phyloP scores from a whole-genome alignment of 208 protist species.

The Blechomonas ayalai region DNA sequence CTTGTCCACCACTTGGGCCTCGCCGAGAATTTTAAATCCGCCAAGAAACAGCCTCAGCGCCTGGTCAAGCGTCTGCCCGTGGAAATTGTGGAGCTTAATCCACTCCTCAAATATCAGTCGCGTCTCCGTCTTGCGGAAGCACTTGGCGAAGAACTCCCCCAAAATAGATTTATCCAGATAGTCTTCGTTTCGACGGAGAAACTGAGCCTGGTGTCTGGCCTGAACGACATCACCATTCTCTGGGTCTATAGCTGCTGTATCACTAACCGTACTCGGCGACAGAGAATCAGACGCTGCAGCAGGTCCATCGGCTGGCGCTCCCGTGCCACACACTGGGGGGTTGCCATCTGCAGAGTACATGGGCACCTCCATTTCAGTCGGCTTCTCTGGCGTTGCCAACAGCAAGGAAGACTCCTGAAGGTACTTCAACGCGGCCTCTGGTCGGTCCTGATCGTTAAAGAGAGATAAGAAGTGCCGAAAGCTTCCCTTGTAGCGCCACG shows the following conservation, averaged over 20 bases:
- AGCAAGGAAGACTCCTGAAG: slow-evolving; percentile 26
- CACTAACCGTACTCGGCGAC: not conserved
- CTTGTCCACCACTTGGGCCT: slow-evolving; percentile 78
- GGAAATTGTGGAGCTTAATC: slow-evolving; percentile 77
- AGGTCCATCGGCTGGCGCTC: not conserved
- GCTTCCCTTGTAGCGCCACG: slow-evolving; percentile 52
- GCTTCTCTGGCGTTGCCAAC: not conserved
- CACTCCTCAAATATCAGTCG: slow-evolving; percentile 70
- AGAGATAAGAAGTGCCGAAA: slow-evolving; percentile 61
- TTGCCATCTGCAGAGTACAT: no score
- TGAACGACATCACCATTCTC: slow-evolving; percentile 8
- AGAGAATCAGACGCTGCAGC: not conserved
- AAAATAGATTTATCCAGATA: slow-evolving; percentile 71
- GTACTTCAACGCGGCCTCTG: slow-evolving; percentile 51
- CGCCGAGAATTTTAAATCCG: slow-evolving; percentile 78
- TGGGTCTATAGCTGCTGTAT: slow-evolving; percentile 16
- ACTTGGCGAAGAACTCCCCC: slow-evolving; percentile 84
- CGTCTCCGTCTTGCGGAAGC: slow-evolving; percentile 28
- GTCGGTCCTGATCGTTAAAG: slow-evolving; percentile 52
- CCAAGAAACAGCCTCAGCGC: slow-evolving; percentile 79
- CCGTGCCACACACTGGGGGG: not conserved
- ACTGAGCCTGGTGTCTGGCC: slow-evolving; percentile 43
- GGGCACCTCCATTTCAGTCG: not conserved
- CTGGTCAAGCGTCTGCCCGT: slow-evolving; percentile 59
- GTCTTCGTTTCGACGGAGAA: slow-evolving; percentile 60